Conservation (phyloP, 192 early-diverging fungal genomes). For the Backusella liffmaniae region DNA sequence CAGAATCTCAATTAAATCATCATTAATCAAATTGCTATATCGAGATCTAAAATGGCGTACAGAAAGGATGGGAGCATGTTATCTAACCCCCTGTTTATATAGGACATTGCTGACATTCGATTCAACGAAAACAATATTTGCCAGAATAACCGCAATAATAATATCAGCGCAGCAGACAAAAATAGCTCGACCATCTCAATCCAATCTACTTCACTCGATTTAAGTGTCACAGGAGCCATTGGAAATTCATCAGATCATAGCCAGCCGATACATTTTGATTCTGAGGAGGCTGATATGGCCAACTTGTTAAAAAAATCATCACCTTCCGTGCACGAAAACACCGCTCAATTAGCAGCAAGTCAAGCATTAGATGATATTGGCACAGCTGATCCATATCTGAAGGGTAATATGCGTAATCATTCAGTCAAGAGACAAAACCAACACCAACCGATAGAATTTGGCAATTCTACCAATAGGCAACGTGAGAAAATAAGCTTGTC, state of each 20-base stretch:
- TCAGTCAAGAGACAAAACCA: neutral
- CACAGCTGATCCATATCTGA: neutral
- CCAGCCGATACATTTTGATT: neutral
- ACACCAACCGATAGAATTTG: neutral
- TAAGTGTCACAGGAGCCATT: neutral
- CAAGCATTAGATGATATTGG: neutral
- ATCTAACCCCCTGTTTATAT: neutral
- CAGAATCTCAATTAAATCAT: too few relatives aligned
- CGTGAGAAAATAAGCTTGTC: neutral
- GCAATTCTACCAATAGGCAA: neutral
- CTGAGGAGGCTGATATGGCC: neutral
- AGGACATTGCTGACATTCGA: neutral
- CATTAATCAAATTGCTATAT: neutral
- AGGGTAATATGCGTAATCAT: neutral
- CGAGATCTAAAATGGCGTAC: neutral
- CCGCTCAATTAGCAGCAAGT: neutral
- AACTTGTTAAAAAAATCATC: neutral
- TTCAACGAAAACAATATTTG: neutral
- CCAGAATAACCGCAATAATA: neutral
- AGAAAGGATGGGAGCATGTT: neutral
- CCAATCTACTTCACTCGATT: neutral
- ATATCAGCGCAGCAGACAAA: neutral
- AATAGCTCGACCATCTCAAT: neutral
- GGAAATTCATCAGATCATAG: neutral
- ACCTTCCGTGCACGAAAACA: neutral